These are phyloP conservation scores for Diaporthe citri DNA, from an alignment of 2,329 filamentous ascomycete species.

Conservation along the genomic window DNA sequence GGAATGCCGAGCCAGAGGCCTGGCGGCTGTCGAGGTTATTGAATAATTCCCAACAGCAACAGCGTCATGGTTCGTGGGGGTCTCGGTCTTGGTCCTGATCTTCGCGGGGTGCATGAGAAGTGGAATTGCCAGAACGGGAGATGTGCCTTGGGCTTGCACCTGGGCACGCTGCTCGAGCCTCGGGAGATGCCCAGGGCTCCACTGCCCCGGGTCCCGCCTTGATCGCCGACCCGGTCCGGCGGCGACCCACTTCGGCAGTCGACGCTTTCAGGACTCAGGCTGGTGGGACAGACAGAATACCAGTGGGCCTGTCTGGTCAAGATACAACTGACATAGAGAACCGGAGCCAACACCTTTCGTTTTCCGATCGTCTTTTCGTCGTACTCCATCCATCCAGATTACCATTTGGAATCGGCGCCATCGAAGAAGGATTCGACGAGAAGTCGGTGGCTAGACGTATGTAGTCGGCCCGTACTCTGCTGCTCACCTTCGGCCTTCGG, in stretches of 20 bases:
- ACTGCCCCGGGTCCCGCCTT: conserved; percentile 16
- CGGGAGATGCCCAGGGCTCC: conserved; percentile 8
- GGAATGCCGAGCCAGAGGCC: background rate
- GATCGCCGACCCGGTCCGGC: conserved; percentile 27
- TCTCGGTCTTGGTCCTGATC: background rate
- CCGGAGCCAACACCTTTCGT: background rate
- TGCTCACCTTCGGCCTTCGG: conserved; percentile 20
- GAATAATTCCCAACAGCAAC: background rate
- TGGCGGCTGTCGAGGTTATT: conserved; percentile 19
- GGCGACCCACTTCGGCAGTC: conserved; percentile 18
- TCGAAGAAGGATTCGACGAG: background rate
- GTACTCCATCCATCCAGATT: background rate
- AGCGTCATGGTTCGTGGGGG: conserved; percentile 32
- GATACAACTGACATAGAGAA: background rate
- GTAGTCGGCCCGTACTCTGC: conserved; percentile 4
- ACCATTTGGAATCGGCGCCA: background rate
- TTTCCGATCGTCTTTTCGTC: background rate
- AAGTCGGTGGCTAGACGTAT: background rate
- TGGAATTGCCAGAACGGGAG: conserved; percentile 7
- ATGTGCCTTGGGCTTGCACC: background rate
- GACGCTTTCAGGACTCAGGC: background rate
- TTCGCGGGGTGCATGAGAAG: conserved; percentile 31
- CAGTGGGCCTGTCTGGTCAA: background rate
- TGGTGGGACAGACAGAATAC: background rate
- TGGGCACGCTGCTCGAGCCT: background rate